These are phyloP conservation scores for Globisporangium paroecandrum DNA, from an alignment of 352 stramenopile species.

Conservation along the genomic window DNA sequence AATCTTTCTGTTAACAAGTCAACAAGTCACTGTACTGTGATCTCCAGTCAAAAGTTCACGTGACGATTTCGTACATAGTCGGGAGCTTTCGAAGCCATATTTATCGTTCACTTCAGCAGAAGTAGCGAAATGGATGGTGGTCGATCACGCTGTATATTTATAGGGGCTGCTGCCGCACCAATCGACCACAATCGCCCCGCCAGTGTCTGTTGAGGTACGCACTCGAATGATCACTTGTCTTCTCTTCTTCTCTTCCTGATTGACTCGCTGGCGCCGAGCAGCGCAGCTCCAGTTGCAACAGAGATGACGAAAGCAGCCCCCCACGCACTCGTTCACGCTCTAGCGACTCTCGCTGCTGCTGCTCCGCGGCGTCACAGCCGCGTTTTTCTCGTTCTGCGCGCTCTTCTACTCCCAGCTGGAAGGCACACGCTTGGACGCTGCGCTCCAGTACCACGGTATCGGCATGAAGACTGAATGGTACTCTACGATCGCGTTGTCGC, in stretches of 20 bases:
- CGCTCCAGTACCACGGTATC: conserved; percentile 3
- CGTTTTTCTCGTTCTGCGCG: conserved; percentile 1
- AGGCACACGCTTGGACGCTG: conserved; percentile 7
- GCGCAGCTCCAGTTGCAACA: neutral
- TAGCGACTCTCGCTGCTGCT: neutral
- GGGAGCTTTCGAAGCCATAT: neutral
- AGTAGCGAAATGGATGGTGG: neutral
- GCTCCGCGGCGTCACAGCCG: neutral
- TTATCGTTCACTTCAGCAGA: neutral
- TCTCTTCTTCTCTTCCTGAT: neutral
- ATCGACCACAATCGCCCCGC: too few relatives aligned
- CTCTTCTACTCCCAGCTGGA: conserved; percentile 12
- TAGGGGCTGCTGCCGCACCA: too few relatives aligned
- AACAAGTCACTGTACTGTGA: too few relatives aligned
- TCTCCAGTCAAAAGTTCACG: too few relatives aligned
- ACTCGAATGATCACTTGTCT: neutral
- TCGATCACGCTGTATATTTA: neutral
- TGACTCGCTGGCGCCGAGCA: neutral
- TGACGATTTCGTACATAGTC: neutral
- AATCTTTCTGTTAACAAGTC: neutral
- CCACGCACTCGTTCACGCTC: neutral
- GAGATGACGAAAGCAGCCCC: neutral
- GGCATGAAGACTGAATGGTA: conserved; percentile 1
- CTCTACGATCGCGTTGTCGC: neutral
- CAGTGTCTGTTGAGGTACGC: neutral